Base-by-base conservation (phyloP, 768 basidiomycete species). In the Lactifluus hygrophoroides region DNA sequence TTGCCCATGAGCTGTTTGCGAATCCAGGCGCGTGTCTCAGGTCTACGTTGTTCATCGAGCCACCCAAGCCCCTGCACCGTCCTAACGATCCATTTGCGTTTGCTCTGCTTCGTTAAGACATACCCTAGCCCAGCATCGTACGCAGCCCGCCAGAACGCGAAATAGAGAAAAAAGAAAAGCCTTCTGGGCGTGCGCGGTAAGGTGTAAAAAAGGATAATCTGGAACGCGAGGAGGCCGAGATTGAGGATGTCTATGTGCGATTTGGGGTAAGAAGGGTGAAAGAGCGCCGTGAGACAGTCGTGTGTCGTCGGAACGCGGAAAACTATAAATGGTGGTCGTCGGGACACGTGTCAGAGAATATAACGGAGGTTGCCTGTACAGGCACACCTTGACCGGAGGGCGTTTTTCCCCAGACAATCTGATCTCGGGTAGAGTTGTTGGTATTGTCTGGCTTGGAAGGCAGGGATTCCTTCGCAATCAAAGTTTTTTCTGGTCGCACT, bases 51-150 rank as follows among this genome's bases (percentile, higher is more conserved):
- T 63, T 77, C 76, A 69, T 98, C 93, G n/a, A 99, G 80, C 94
- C 94, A 97, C 3, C 91, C 95, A 23, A 83, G 73, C 4, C 78
- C 75, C 56, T 88, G 81, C 1, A 97, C 77, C 65, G 86, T 82
- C 30, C 82, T 77, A 45, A 96, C 93, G 65, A 99, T 90, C 89
- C 92, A 97, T 66, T 83, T 87, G 73, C 83, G 85, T 76, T 95
- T 94, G 77, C 92, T 95, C 73, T 99, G 96, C 70, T 90, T 88
- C 10, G 91, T 91, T 57, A 99, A 76, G 11, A 97, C 81, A 85
- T 88, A 96, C 0, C 94, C 96, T 46, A 99, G 80, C 0, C 95
- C 95, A 32, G 81, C 86, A 70, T 99, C 90, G 69, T 99, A 99
- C 10, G 90, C 86, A 3, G 81, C 78, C 2, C 96, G 77, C 93